A percentile compares a stretch with the other conserved stretches of the same genome.
Evolutionary conservation across 306 rosid genomes (phyloP).

Genomic region (Glycine latifolia): DNA sequence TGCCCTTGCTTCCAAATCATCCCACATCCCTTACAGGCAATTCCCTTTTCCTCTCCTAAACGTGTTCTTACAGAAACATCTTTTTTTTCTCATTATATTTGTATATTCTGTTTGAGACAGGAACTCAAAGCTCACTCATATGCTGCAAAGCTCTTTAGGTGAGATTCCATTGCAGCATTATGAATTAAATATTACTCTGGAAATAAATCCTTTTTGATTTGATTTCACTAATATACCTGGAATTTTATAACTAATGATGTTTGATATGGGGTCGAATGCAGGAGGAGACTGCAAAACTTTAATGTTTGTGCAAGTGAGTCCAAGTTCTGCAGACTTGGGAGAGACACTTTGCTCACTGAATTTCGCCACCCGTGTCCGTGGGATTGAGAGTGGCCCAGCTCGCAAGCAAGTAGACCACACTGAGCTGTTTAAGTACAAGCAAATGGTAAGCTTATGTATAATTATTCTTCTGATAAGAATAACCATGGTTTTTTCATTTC

Average conservation of each 20-base stretch:
- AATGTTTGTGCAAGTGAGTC: conserved; percentile 97
- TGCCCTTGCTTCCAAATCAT: conserved; percentile 91
- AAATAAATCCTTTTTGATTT: conserved; percentile 18
- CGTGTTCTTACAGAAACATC: background rate
- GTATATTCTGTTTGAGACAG: conserved; percentile 56
- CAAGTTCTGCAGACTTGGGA: conserved; percentile 80
- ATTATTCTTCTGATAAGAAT: conserved; percentile 18
- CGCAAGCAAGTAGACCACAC: conserved; percentile 86
- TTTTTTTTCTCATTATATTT: conserved; percentile 36
- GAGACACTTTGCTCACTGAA: conserved; percentile 94
- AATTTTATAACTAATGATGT: conserved; percentile 28
- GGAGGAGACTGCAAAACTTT: conserved; percentile 99
- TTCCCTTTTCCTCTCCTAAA: conserved; percentile 36
- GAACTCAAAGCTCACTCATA: conserved; percentile 96
- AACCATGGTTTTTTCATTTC: background rate
- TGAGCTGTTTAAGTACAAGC: conserved; percentile 90
- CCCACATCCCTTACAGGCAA: conserved; percentile 92
- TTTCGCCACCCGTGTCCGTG: conserved; percentile 92
- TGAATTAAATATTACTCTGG: conserved; percentile 7
- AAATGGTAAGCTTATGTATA: conserved; percentile 69
- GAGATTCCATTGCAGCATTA: conserved; percentile 41
- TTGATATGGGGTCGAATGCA: conserved; percentile 57
- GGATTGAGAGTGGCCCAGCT: conserved; percentile 89
- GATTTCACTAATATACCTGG: conserved; percentile 4
- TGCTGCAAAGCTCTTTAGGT: conserved; percentile 98